phyloP scores from a whole-genome alignment of 352 stramenopile species.

The Ophiocytium majus region DNA sequence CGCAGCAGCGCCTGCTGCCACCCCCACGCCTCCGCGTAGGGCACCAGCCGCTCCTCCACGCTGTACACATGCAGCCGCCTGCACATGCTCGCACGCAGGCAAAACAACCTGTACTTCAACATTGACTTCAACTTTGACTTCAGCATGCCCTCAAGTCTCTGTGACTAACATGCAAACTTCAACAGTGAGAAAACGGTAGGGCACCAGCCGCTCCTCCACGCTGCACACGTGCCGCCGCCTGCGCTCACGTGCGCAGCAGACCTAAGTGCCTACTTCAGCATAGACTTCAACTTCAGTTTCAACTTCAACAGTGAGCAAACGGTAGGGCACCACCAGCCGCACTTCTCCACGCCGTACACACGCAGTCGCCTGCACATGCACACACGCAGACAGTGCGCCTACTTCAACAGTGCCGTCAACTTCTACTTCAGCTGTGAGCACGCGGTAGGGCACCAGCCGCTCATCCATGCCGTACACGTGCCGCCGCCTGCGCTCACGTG shows the following conservation, averaged over 20 bases:
- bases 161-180: not conserved
- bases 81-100: too few species aligned
- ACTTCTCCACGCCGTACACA: constrained; percentile 33
- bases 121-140: too few species aligned
- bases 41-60: constrained; percentile 37
- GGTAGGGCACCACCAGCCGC: not conserved
- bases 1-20: constrained; percentile 49
- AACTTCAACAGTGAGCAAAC: too few species aligned
- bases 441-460: constrained; percentile 49
- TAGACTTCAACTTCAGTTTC: not conserved
- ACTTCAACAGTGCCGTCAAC: too few species aligned
- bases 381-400: too few species aligned
- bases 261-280: not conserved
- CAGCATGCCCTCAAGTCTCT: not conserved
- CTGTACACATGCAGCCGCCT: constrained; percentile 32
- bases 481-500: constrained; percentile 13
- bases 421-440: too few species aligned
- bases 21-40: constrained; percentile 47
- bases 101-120: too few species aligned
- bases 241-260: not conserved
- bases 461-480: constrained; percentile 34
- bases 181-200: not conserved
- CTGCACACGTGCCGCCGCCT: constrained; percentile 33
- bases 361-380: not conserved
- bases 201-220: constrained; percentile 17